These are phyloP conservation scores for Chara braunii DNA, from an alignment of 139 green algal genomes.

Conservation along the genomic window DNA sequence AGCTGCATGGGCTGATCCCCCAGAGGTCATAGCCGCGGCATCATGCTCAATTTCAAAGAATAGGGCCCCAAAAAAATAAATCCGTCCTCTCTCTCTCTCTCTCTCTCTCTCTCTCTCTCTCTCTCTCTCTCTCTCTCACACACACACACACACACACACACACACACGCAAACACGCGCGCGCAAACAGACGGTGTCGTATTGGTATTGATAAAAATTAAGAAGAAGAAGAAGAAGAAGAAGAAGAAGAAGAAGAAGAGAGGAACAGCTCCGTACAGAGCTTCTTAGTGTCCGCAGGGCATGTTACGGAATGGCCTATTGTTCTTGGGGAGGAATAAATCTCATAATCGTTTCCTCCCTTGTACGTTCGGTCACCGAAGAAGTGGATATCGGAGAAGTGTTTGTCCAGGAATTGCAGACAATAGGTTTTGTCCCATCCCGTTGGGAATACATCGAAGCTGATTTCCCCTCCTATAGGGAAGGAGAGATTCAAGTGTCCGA, in stretches of 20 bases:
- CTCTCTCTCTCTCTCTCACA: too few relatives aligned
- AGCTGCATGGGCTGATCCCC: too few relatives aligned
- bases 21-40: too few relatives aligned
- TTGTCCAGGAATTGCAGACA: slow-evolving; percentile 86
- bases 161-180: too few relatives aligned
- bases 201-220: too few relatives aligned
- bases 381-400: slow-evolving; percentile 92
- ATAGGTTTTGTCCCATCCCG: slow-evolving; percentile 99
- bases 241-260: slow-evolving; percentile 11
- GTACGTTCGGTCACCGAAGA: slow-evolving; percentile 99
- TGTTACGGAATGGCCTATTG: slow-evolving; percentile 73
- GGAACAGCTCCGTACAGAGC: slow-evolving; percentile 36
- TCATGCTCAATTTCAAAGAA: too few relatives aligned
- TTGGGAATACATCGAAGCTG: slow-evolving; percentile 79
- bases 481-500: slow-evolving; percentile 76
- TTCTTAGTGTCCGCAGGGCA: slow-evolving; percentile 33
- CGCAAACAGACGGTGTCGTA: too few relatives aligned
- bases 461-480: slow-evolving; percentile 98
- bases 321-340: slow-evolving; percentile 81
- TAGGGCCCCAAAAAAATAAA: too few relatives aligned
- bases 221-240: too few relatives aligned
- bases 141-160: too few relatives aligned
- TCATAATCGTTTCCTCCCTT: slow-evolving; percentile 96
- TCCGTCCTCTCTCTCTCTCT: too few relatives aligned
- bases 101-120: too few relatives aligned